These are phyloP conservation scores for Sporisorium sorghi DNA, from an alignment of 1,284 basidiomycete genomes.

Conservation along the genomic window DNA sequence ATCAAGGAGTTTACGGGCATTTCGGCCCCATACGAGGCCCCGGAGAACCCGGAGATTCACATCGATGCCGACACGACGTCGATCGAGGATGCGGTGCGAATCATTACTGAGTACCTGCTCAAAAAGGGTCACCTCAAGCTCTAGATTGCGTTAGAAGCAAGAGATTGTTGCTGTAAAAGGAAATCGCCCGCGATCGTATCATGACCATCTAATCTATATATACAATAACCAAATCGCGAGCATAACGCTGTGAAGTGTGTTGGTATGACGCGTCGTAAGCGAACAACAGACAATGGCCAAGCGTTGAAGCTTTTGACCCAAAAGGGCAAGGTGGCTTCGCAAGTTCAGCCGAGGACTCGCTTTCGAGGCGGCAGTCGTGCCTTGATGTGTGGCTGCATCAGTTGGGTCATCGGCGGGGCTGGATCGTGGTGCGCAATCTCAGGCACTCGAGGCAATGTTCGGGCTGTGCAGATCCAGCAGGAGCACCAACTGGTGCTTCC, in stretches of 20 bases:
- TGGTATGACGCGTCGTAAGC: neutral
- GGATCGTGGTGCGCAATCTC: too few species aligned
- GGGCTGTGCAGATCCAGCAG: too few species aligned
- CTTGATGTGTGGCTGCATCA: neutral
- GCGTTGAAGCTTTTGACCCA: neutral
- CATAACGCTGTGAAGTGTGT: too few species aligned
- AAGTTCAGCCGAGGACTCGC: neutral
- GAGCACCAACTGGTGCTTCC: too few species aligned
- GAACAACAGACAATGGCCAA: neutral
- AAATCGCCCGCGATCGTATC: too few species aligned
- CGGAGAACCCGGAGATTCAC: constrained; percentile 87
- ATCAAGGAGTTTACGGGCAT: constrained; percentile 99
- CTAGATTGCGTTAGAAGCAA: too few species aligned
- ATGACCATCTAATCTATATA: too few species aligned
- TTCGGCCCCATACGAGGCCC: constrained; percentile 95
- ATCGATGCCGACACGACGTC: constrained; percentile 86
- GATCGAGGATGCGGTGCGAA: constrained; percentile 82
- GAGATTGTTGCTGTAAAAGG: too few species aligned
- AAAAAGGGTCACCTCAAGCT: constrained; percentile 71
- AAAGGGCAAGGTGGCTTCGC: neutral
- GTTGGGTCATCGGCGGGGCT: too few species aligned
- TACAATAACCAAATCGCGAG: too few species aligned
- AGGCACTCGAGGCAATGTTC: neutral
- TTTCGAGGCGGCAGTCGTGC: neutral
- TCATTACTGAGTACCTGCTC: constrained; percentile 85